Evolutionary conservation across 1,284 basidiomycete genomes (phyloP).

Genomic region (Apiotrichum gracile): DNA sequence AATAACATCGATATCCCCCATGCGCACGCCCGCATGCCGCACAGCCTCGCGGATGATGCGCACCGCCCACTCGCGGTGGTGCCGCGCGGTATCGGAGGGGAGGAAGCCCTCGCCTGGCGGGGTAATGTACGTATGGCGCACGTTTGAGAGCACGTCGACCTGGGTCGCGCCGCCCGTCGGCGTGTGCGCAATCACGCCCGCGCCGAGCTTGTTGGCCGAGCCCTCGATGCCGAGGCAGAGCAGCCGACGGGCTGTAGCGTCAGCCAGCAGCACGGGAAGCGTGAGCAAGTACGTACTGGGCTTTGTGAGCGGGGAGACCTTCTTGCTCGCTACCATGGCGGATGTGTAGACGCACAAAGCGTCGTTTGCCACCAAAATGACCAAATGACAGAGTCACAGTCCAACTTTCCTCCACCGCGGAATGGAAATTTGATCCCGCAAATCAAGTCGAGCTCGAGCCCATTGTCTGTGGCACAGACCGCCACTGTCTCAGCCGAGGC

Average conservation of each 20-base stretch:
- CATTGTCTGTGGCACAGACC: no score
- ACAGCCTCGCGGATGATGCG: constrained; percentile 76
- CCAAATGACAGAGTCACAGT: no score
- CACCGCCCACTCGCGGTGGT: constrained; percentile 90
- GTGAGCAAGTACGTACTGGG: constrained; percentile 17
- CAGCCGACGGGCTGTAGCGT: constrained; percentile 27
- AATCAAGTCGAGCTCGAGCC: no score
- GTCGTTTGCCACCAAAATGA: no score
- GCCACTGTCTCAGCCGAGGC: no score
- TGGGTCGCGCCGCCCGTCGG: constrained; percentile 47
- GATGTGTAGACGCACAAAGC: no score
- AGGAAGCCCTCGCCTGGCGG: constrained; percentile 97
- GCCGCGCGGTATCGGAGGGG: constrained; percentile 87
- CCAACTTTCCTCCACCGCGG: no score
- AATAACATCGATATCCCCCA: constrained; percentile 84
- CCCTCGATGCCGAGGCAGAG: constrained; percentile 77
- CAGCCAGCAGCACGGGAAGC: background rate
- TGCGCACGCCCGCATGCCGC: constrained; percentile 61
- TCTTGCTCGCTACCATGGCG: no score
- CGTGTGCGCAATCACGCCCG: constrained; percentile 82
- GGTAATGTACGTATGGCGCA: constrained; percentile 96
- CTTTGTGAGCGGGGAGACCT: constrained; percentile 33
- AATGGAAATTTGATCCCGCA: no score
- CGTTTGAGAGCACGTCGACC: constrained; percentile 64
- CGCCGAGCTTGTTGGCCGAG: constrained; percentile 97